Evolutionary conservation across 129 eudicot species (phyloP).

Genomic region (Centella asiatica): DNA sequence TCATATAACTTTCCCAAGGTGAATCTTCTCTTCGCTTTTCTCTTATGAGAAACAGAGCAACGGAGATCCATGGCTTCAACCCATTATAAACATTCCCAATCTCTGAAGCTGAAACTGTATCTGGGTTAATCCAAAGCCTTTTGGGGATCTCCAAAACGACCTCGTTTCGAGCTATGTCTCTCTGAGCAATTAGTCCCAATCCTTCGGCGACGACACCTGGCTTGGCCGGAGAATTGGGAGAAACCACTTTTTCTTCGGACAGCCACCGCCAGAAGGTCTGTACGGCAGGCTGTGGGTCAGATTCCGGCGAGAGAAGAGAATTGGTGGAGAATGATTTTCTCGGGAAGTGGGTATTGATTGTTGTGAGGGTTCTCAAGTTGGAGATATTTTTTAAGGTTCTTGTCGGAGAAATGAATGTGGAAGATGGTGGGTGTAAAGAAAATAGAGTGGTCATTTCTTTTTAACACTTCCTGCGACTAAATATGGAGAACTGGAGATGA

Average conservation of each 20-base stretch:
- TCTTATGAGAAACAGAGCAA: slow-evolving; percentile 71
- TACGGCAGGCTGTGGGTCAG: slow-evolving; percentile 33
- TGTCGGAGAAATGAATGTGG: slow-evolving; percentile 30
- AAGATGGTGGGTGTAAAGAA: slow-evolving; percentile 15
- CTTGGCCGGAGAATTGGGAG: slow-evolving; percentile 65
- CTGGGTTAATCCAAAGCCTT: slow-evolving; percentile 88
- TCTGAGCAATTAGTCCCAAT: slow-evolving; percentile 71
- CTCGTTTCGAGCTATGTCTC: slow-evolving; percentile 63
- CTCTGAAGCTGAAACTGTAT: slow-evolving; percentile 62
- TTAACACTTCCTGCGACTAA: neutral
- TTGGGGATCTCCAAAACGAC: slow-evolving; percentile 93
- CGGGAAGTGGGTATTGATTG: slow-evolving; percentile 5
- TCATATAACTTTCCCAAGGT: slow-evolving; percentile 53
- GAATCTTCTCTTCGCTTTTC: slow-evolving; percentile 59
- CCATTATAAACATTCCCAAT: slow-evolving; percentile 80
- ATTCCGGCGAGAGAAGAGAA: slow-evolving; percentile 17
- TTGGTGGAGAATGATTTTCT: slow-evolving; percentile 27
- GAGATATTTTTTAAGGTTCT: slow-evolving; percentile 11
- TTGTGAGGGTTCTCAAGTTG: slow-evolving; percentile 20
- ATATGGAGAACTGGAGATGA: neutral
- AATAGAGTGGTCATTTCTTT: slow-evolving; percentile 46
- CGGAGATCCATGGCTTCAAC: slow-evolving; percentile 86
- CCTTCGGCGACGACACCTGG: slow-evolving; percentile 83
- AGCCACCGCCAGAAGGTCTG: slow-evolving; percentile 90
- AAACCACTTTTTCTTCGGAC: slow-evolving; percentile 60